Base-by-base conservation (phyloP, 164 flowering plant species). In the Tetracentron sinense region DNA sequence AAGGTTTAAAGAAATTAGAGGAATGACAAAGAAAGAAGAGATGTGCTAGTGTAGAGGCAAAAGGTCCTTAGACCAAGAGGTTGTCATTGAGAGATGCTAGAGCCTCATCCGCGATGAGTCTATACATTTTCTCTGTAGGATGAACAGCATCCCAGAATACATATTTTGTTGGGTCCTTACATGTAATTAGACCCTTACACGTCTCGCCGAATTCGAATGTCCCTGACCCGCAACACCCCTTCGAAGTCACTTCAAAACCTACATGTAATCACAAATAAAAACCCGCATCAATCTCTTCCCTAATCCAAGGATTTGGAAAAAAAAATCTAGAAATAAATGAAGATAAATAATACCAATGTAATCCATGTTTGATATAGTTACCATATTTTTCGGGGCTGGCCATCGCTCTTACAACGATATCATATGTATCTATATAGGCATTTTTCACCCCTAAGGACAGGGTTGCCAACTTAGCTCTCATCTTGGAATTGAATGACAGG, bases 191-290 rank as follows among this genome's bases (percentile, higher is more conserved):
- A 0, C 77, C 81, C 60, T 27, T 75, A 61, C 90, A 83, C 7
- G 84, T 63, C 1, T 67, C 72, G 0, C 84, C 86, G 58, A 49
- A 79, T 38, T 87, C 89, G 4, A 66, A 23, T 3, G 61, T 65
- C 17, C 96, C 96, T 14, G 91, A 38, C 31, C 91, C 96, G 46
- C 92, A 87, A 38, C 96, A 89, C 33, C 96, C 93, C 54, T 74
- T 82, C 17, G 77, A 26, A 0, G 85, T 73, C 63, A 67, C 96
- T 26, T 42, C 26, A 6, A 89, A 77, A 52, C 92, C 89, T 85
- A 66, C 46, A 57, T 42, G 44, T 42, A 19, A 16, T 35, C 35
- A 42, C 29, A 44, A 50, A 17, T 49, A 53, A 19, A 6, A 20
- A 50, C 31, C 54, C 20, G 2, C 52, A 47, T 61, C 11, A 11